phyloP scores from a whole-genome alignment of 2,329 filamentous ascomycete genomes.

The Calonectria crousiana region DNA sequence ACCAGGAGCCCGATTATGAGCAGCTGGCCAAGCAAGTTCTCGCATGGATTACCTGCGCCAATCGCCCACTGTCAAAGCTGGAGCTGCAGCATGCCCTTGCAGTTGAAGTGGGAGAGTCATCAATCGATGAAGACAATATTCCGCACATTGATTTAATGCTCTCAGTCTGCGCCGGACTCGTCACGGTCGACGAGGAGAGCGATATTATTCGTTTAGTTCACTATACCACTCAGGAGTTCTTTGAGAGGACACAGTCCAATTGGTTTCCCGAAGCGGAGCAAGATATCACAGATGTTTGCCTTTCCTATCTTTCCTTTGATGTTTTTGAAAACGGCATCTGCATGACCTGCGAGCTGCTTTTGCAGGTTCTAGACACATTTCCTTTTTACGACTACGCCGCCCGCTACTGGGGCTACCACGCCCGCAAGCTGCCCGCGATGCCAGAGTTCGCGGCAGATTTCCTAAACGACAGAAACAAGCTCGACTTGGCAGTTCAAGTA shows the following conservation, averaged over 20 bases:
- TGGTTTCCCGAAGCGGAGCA: constrained; percentile 17
- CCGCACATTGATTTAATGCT: constrained; percentile 49
- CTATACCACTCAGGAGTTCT: constrained; percentile 48
- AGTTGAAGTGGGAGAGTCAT: constrained; percentile 40
- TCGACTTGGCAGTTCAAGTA: not conserved
- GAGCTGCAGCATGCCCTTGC: constrained; percentile 60
- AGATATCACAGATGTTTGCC: not conserved
- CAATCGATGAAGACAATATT: constrained; percentile 52
- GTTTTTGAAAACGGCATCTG: not conserved
- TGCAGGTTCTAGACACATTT: not conserved
- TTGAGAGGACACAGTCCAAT: not conserved
- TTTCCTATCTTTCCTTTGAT: constrained; percentile 2
- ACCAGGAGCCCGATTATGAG: constrained; percentile 47
- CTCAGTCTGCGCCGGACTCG: constrained; percentile 55
- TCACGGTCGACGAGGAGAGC: constrained; percentile 55
- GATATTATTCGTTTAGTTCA: constrained; percentile 56
- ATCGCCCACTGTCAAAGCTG: constrained; percentile 44
- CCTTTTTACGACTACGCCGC: constrained; percentile 1
- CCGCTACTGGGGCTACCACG: not conserved
- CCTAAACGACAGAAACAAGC: not conserved
- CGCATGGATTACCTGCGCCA: constrained; percentile 55
- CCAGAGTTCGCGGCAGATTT: not conserved
- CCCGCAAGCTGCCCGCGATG: not conserved
- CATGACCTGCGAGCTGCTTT: not conserved
- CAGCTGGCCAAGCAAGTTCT: constrained; percentile 54